Evolutionary conservation across 345 rosid species (phyloP).

Genomic region (Brassica rapa): DNA sequence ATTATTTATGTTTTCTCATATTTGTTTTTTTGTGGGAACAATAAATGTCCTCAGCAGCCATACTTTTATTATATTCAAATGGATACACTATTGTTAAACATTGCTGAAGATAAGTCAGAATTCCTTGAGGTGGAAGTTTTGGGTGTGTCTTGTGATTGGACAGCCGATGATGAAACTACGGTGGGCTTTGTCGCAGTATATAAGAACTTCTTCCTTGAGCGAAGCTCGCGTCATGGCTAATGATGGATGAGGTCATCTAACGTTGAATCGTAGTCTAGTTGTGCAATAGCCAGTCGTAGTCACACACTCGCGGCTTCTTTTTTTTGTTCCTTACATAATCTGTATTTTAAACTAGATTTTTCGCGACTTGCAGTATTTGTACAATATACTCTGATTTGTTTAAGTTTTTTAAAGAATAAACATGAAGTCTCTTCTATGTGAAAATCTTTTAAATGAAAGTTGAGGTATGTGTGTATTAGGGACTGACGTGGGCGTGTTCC

Average conservation of each 20-base stretch:
- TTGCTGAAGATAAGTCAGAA: conserved; percentile 22
- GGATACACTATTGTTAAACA: neutral
- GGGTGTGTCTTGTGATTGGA: conserved; percentile 14
- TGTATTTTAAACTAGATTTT: neutral
- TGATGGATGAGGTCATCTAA: conserved; percentile 6
- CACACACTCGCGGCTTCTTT: neutral
- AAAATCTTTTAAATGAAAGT: conserved; percentile 14
- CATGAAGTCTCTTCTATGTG: conserved; percentile 6
- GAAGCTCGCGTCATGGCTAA: conserved; percentile 20
- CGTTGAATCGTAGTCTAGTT: neutral
- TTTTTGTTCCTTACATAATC: neutral
- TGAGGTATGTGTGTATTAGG: conserved; percentile 21
- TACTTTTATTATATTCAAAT: neutral
- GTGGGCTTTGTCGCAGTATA: conserved; percentile 13
- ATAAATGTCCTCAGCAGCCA: neutral
- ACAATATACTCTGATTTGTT: neutral
- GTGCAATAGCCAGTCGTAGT: neutral
- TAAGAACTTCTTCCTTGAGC: neutral
- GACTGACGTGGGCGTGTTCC: conserved; percentile 37
- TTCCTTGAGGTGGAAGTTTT: conserved; percentile 20
- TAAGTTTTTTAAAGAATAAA: neutral
- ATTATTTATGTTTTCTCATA: neutral
- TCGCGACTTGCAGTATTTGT: neutral
- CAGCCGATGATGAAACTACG: neutral
- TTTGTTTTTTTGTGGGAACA: neutral